Evolutionary conservation across 805 yeast genomes (phyloP), one percentile per base, ranked within the genome.

Genomic region (Ascoidea tarda): DNA sequence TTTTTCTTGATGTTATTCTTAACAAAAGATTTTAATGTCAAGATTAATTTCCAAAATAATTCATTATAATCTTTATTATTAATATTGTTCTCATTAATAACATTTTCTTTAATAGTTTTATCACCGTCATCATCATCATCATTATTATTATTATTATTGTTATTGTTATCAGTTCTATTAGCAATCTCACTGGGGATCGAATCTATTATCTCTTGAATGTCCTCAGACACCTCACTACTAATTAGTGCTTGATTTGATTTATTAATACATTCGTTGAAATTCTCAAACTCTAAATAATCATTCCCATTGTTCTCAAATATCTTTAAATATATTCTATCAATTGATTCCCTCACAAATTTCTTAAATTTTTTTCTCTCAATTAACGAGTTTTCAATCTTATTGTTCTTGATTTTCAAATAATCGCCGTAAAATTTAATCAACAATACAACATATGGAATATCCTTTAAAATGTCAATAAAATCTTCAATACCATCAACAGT

Each of bases 1-100:
- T 68, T 65, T 21, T 21, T 21, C 28, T 3, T 21, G 28, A 21
- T 21, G 3, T 21, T 21, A 21, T 21, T 21, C 28, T 21, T 21
- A 0, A 79, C 71, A 63, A 80, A 88, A 6, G 58, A 55, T 47
- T 72, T 67, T 50, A 87, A 67, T 0, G 89, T 84, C 46, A 64
- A 66, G 0, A 76, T 71, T 16, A 78, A 71, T 2, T 76, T 62
- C 96, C 95, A 88, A 60, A 86, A 86, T 5, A 69, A 44, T 16
- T 46, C 16, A 46, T n/a, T 16, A 10, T 14, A 8, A 46, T 46
- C 16, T 10, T 16, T 16, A 5, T 46, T 46, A 14, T 6, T 16
- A 14, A 16, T 6, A 1, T 16, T 6, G 16, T 16, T 16, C 16
- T 46, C 6, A 16, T 16, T 46, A 16, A 3, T 5, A 6, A 6